phyloP scores from a whole-genome alignment of 164 flowering plant species.

The Vitis amurensis region DNA sequence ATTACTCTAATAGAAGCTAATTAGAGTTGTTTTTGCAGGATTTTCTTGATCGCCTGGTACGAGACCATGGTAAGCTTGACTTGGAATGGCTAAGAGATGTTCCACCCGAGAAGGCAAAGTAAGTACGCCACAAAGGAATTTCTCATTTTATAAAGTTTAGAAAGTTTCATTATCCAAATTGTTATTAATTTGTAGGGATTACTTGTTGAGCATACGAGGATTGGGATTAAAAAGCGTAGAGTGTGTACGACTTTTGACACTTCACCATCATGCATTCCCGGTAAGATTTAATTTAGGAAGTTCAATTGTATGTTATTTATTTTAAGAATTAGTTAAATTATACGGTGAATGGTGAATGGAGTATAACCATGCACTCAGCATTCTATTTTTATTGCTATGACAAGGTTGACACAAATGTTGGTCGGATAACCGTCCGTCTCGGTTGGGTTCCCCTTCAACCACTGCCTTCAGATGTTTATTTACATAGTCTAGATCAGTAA shows the following conservation, averaged over 20 bases:
- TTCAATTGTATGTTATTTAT: too few relatives aligned
- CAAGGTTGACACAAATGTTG: slow-evolving; percentile 94
- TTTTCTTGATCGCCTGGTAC: slow-evolving; percentile 37
- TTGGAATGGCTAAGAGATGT: slow-evolving; percentile 59
- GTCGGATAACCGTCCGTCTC: slow-evolving; percentile 73
- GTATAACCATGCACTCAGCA: neutral
- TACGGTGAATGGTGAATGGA: too few relatives aligned
- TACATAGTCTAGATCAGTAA: slow-evolving; percentile 77
- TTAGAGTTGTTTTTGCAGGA: slow-evolving; percentile 31
- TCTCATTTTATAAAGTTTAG: neutral
- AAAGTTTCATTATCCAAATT: neutral
- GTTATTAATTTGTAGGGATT: slow-evolving; percentile 33
- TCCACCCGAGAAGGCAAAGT: slow-evolving; percentile 47
- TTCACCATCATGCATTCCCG: slow-evolving; percentile 54
- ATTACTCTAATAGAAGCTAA: too few relatives aligned
- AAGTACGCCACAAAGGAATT: slow-evolving; percentile 17
- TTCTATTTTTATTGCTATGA: neutral
- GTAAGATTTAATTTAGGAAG: slow-evolving; percentile 26
- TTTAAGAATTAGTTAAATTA: neutral
- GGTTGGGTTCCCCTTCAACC: slow-evolving; percentile 97
- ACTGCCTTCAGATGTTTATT: slow-evolving; percentile 63
- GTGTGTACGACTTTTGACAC: slow-evolving; percentile 56
- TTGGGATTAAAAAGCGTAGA: slow-evolving; percentile 65
- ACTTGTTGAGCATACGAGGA: slow-evolving; percentile 39
- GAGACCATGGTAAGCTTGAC: slow-evolving; percentile 37